These are phyloP conservation scores for Fonsecaea monophora DNA, from an alignment of 2,329 filamentous ascomycete genomes.

Conservation along the genomic window DNA sequence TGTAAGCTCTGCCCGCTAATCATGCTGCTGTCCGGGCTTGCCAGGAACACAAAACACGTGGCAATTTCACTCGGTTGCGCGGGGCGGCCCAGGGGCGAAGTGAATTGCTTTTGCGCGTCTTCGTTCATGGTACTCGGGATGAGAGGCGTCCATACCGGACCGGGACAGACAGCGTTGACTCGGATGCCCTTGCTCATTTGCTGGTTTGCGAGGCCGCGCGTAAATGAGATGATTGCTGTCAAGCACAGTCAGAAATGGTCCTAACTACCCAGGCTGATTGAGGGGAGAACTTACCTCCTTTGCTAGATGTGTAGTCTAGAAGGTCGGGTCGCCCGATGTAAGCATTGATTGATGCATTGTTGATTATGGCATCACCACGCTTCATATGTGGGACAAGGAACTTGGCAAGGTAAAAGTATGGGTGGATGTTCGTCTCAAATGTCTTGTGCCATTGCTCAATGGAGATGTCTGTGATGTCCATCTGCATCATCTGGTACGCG, in stretches of 20 bases:
- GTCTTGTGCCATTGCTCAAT: constrained; percentile 82
- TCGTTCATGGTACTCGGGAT: constrained; percentile 76
- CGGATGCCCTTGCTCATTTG: constrained; percentile 74
- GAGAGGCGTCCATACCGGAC: constrained; percentile 79
- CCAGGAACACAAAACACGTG: constrained; percentile 81
- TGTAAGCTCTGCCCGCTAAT: constrained; percentile 77
- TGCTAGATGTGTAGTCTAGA: constrained; percentile 79
- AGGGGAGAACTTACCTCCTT: constrained; percentile 38
- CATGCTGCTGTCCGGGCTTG: constrained; percentile 73
- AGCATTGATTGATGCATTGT: constrained; percentile 82
- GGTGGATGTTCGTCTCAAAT: constrained; percentile 83
- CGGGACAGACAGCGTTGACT: constrained; percentile 78
- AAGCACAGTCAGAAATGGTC: neutral
- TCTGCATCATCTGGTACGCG: constrained; percentile 75
- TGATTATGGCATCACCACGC: constrained; percentile 78
- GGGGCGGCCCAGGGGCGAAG: constrained; percentile 75
- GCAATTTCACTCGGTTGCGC: constrained; percentile 83
- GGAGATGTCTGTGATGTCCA: constrained; percentile 72
- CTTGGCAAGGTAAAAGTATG: constrained; percentile 81
- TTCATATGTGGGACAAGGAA: constrained; percentile 77
- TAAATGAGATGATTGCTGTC: constrained; percentile 77
- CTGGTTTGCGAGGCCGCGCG: constrained; percentile 77
- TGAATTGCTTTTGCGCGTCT: constrained; percentile 74
- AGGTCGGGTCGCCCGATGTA: constrained; percentile 82
- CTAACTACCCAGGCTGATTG: neutral